A percentile compares a stretch with the other conserved stretches of the same genome.
Conservation (phyloP, 139 green algal species). For the Chlorella sp. region DNA sequence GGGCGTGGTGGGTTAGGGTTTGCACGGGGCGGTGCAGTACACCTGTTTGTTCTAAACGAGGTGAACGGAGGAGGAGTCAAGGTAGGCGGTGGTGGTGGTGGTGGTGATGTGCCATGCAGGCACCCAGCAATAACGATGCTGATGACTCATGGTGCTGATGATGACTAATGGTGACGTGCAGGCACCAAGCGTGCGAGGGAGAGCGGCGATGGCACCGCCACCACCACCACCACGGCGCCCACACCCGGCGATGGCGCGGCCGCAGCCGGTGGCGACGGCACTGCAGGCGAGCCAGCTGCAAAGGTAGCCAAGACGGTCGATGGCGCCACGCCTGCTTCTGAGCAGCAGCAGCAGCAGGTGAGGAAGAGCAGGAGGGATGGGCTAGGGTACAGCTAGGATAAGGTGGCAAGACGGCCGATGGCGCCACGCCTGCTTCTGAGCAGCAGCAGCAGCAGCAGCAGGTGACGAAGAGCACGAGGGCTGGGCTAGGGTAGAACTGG, state of each 20-base stretch:
- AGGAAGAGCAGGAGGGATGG: too few species aligned
- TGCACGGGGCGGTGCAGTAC: neutral
- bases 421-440: too few species aligned
- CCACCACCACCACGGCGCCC: too few species aligned
- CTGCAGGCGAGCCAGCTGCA: neutral
- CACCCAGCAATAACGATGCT: neutral
- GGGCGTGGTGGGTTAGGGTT: neutral
- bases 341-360: neutral
- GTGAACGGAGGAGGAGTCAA: neutral
- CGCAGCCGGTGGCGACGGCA: too few species aligned
- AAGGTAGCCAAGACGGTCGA: conserved; percentile 4
- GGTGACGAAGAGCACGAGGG: too few species aligned
- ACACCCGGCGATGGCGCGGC: too few species aligned
- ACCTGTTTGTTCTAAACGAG: neutral
- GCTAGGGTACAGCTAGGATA: too few species aligned
- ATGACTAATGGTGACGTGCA: neutral
- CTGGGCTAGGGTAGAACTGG: too few species aligned
- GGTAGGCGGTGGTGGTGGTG: neutral
- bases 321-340: neutral
- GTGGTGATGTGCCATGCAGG: neutral
- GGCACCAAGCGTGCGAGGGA: neutral
- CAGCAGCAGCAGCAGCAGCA: too few species aligned
- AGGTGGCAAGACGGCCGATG: too few species aligned
- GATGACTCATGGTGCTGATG: neutral
- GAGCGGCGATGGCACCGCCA: neutral